phyloP scores from a whole-genome alignment of 2,329 filamentous ascomycete species.

The Balansia obtecta region DNA sequence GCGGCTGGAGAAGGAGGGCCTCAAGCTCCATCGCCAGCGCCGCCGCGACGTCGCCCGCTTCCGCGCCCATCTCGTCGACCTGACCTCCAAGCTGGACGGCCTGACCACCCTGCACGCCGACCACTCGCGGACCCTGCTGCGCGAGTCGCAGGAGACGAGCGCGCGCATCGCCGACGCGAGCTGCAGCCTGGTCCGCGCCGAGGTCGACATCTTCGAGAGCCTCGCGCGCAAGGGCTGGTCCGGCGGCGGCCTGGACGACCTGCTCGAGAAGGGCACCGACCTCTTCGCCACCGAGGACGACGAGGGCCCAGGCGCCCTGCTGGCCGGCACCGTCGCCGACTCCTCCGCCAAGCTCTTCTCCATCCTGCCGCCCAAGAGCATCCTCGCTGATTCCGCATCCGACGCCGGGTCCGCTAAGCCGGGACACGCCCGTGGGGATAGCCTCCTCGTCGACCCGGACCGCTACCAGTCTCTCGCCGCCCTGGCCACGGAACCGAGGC shows the following conservation, averaged over 20 bases:
- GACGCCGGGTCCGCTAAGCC: conserved; percentile 19
- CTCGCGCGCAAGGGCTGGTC: conserved; percentile 56
- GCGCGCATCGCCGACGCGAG: conserved; percentile 49
- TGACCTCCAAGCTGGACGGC: conserved; percentile 50
- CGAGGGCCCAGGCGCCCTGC: neutral
- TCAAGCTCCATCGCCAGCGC: conserved; percentile 48
- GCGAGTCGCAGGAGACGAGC: conserved; percentile 54
- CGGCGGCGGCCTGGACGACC: conserved; percentile 52
- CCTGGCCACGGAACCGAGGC: conserved; percentile 21
- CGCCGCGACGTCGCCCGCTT: conserved; percentile 50
- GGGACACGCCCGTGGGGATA: conserved; percentile 36
- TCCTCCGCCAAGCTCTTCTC: conserved; percentile 43
- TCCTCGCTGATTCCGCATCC: conserved; percentile 40
- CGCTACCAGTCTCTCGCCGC: conserved; percentile 47
- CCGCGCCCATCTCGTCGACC: conserved; percentile 48
- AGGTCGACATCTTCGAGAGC: conserved; percentile 58
- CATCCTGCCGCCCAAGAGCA: conserved; percentile 51
- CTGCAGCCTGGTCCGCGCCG: conserved; percentile 52
- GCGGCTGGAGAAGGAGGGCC: conserved; percentile 50
- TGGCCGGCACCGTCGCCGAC: conserved; percentile 15
- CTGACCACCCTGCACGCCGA: conserved; percentile 47
- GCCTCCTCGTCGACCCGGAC: conserved; percentile 38
- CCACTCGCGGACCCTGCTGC: conserved; percentile 45
- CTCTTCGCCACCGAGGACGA: conserved; percentile 37
- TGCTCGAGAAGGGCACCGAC: conserved; percentile 51